Evolutionary conservation across 2,329 filamentous ascomycete species (phyloP), one percentile per base, ranked within the genome.

Genomic region (Xylaria arbuscula): DNA sequence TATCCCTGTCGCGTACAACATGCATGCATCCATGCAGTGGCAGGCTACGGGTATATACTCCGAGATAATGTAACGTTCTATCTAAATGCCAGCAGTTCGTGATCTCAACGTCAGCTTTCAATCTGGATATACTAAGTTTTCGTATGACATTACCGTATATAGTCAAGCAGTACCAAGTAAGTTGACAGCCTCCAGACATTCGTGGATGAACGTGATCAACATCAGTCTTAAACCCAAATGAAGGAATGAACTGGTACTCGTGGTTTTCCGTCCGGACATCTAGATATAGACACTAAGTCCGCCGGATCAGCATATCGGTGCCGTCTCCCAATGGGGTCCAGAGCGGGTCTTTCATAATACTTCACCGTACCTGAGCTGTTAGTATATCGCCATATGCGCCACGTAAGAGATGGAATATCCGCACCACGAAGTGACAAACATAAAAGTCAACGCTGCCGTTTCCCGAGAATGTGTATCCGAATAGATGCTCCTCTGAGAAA

Each of bases 11-110:
- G 17, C 38, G 38, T 22, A 45, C 22, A 60, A 34, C 59, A 19
- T 53, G 56, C 60, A 69, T 69, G 67, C 64, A 67, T 64, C 28
- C 42, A 68, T 69, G 63, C 58, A 69, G 48, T 69, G 63, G 63
- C 60, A 67, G 17, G 67, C 63, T 69, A 67, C 62, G 67, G 64
- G 56, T 61, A 67, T 66, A 61, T 64, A 53, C 64, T 69, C 67
- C 67, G 67, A 69, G 50, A 54, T 59, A 32, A 66, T 69, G 58
- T 51, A 69, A 60, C 58, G 19, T 59, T 59, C 53, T 28, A 28
- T 28, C 42, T 40, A 47, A 63, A 57, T 38, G 68, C 47, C 50
- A 51, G 48, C 45, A 59, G 65, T 60, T 69, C 57, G 64, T 69
- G 66, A 67, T 65, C 62, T 64, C 53, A 40, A 66, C 58, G 62